Conservation (phyloP, 371 early-diverging fungal species). For the Rhizomucor miehei region DNA sequence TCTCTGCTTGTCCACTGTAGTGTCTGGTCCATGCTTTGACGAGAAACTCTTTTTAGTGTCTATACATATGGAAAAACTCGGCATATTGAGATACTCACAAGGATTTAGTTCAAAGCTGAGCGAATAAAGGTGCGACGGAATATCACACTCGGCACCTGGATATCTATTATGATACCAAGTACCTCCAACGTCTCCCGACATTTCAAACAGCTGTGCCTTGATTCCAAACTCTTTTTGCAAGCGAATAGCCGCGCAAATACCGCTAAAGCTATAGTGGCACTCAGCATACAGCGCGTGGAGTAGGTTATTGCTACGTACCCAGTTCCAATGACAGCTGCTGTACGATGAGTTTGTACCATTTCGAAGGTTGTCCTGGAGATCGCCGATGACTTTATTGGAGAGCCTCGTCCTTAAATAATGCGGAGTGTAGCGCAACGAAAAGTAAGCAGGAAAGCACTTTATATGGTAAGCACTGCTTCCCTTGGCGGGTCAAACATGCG, state of each 20-base stretch:
- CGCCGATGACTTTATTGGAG: no score
- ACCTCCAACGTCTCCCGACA: slow-evolving; percentile 53
- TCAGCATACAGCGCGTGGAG: background rate
- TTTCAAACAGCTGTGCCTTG: slow-evolving; percentile 52
- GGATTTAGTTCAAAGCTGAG: slow-evolving; percentile 46
- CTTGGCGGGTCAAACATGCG: no score
- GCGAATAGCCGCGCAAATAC: slow-evolving; percentile 56
- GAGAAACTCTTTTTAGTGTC: slow-evolving; percentile 13
- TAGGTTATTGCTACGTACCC: slow-evolving; percentile 8
- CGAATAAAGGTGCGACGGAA: slow-evolving; percentile 56
- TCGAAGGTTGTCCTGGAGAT: no score
- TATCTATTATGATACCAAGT: slow-evolving; percentile 64
- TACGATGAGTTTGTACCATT: background rate
- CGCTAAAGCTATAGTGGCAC: slow-evolving; percentile 47
- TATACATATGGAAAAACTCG: background rate
- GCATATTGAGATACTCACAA: slow-evolving; percentile 15
- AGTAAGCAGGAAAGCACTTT: no score
- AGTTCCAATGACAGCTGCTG: slow-evolving; percentile 20
- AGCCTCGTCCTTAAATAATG: no score
- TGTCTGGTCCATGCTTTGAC: slow-evolving; percentile 46
- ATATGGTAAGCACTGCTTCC: no score
- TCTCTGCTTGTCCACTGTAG: slow-evolving; percentile 46
- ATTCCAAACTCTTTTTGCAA: slow-evolving; percentile 49
- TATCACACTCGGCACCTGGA: slow-evolving; percentile 59
- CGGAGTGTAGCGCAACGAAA: no score